Evolutionary conservation across 202 grass and related monocot species (phyloP).

Genomic region (Bolboschoenoplectus hybrid): DNA sequence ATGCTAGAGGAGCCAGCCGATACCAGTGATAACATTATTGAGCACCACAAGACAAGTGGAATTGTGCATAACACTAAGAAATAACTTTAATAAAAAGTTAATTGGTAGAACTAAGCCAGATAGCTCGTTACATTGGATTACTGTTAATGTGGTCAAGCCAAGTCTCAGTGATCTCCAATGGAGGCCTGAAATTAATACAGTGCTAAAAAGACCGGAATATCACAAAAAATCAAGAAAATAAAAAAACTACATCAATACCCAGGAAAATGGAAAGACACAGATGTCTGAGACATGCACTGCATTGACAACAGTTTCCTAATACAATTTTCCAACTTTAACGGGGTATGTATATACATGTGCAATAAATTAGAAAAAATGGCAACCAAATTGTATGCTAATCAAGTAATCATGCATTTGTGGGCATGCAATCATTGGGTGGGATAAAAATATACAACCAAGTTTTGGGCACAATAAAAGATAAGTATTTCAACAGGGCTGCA

Average conservation of each 20-base stretch:
- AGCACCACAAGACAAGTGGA: neutral
- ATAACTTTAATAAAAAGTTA: neutral
- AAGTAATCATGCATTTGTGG: neutral
- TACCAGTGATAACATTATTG: neutral
- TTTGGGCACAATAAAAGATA: neutral
- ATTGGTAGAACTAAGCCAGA: slow-evolving; percentile 1
- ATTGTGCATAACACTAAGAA: neutral
- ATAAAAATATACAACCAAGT: neutral
- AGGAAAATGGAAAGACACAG: neutral
- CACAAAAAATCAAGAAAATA: neutral
- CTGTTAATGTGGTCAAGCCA: slow-evolving; percentile 29
- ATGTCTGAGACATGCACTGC: neutral
- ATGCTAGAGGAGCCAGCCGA: neutral
- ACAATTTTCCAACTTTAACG: neutral
- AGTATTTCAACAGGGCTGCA: neutral
- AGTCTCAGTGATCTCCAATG: slow-evolving; percentile 29
- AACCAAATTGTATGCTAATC: neutral
- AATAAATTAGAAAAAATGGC: neutral
- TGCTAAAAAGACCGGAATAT: slow-evolving; percentile 28
- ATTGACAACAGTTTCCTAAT: neutral
- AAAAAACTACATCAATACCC: slow-evolving; percentile 16
- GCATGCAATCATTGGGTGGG: neutral
- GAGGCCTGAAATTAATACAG: slow-evolving; percentile 27
- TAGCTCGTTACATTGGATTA: slow-evolving; percentile 28
- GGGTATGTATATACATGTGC: neutral